phyloP scores from a whole-genome alignment of 2,329 filamentous ascomycete genomes.

The Hymenoscyphus albidus region DNA sequence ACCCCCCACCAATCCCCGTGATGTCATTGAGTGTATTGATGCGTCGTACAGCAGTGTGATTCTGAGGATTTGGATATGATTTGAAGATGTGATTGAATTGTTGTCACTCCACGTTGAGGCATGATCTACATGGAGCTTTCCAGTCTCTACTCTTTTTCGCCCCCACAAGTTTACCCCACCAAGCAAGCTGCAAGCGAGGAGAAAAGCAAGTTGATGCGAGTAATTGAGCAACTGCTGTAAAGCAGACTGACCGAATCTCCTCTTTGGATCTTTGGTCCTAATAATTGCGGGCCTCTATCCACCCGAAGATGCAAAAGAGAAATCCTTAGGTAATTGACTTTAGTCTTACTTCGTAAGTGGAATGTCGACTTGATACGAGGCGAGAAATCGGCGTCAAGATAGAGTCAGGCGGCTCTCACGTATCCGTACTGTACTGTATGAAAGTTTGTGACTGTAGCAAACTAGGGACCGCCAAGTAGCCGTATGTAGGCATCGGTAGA shows the following conservation, averaged over 20 bases:
- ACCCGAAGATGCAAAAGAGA: background rate
- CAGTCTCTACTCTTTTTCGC: too few relatives aligned
- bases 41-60: background rate
- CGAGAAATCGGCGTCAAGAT: too few relatives aligned
- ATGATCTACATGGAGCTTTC: background rate
- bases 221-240: background rate
- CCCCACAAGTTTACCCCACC: too few relatives aligned
- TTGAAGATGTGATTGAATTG: background rate
- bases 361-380: too few relatives aligned
- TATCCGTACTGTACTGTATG: too few relatives aligned
- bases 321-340: background rate
- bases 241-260: background rate
- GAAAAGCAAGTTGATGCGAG: background rate
- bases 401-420: too few relatives aligned
- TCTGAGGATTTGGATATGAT: background rate
- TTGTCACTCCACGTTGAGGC: background rate
- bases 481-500: too few relatives aligned
- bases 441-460: too few relatives aligned
- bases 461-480: too few relatives aligned
- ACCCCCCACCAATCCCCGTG: background rate
- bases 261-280: background rate
- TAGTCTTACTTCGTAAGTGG: too few relatives aligned
- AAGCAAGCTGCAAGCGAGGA: background rate
- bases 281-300: background rate
- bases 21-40: constrained; percentile 13